Evolutionary conservation across 257 asterid species (phyloP), one percentile per base, ranked within the genome.

Genomic region (Echites panduratus): DNA sequence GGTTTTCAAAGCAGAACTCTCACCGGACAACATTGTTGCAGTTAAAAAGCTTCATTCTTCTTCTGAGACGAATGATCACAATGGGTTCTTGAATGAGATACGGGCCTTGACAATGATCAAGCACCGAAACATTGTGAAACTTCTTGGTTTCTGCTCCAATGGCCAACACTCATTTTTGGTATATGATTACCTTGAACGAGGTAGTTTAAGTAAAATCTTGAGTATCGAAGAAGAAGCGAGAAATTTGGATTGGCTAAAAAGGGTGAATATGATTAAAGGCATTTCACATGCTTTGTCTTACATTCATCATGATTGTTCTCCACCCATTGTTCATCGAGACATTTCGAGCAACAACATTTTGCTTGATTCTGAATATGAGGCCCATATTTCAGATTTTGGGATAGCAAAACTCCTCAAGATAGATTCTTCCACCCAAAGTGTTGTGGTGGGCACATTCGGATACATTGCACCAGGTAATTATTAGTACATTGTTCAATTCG

Each of bases 271-370:
- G 14, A 68, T 83, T 2, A 80, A 70, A 66, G 83, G 79, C 1
- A 52, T 78, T 8, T 83, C 81, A n/a, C 24, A 75, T 70, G 87
- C 85, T 32, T 73, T 80, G 38, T 71, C 82, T 7, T 83, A 83
- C 27, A 75, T 83, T 83, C 86, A 77, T 57, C 83, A 82, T 66
- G 73, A 73, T 48, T 70, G 79, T 44, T 80, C 76, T 17, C 81
- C 86, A 72, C 80, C 83, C 22, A 77, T 84, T 6, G 62, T 84
- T 68, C 88, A 84, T 38, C 69, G 76, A 19, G 87, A 80, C 57
- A 71, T 80, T 66, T 78, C 85, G 9, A 83, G 81, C 75, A 83
- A 80, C 72, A 83, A 83, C 44, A 61, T 81, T 17, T 66, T 83
- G 72, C 71, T 83, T 45, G 75, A 75, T 47, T 59, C 43, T 0